These are phyloP conservation scores for Sisymbrium irio DNA, from an alignment of 345 rosid genomes.

Conservation along the genomic window DNA sequence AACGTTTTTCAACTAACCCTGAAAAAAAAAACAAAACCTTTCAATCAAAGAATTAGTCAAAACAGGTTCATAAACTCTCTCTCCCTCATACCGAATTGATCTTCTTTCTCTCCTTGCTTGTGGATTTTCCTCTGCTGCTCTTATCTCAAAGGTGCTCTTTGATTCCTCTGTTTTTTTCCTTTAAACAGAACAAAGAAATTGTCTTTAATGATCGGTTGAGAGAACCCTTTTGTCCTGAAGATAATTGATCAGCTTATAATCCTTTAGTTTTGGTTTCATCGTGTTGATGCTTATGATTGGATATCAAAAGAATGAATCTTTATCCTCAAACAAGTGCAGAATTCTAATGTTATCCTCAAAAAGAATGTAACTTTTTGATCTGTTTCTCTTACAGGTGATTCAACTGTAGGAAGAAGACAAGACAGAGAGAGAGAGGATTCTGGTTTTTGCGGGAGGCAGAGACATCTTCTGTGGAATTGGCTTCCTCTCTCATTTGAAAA, in stretches of 20 bases:
- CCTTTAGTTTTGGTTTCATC: background rate
- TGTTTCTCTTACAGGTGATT: slow-evolving; percentile 23
- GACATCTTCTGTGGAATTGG: slow-evolving; percentile 26
- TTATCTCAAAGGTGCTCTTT: slow-evolving; percentile 19
- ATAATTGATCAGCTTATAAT: slow-evolving; percentile 13
- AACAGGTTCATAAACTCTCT: background rate
- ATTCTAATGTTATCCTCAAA: too few relatives aligned
- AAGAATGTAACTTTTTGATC: background rate
- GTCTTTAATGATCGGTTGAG: background rate
- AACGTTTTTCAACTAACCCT: slow-evolving; percentile 7
- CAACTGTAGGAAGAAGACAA: slow-evolving; percentile 7
- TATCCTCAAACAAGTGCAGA: background rate
- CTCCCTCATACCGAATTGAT: background rate
- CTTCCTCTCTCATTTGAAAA: slow-evolving; percentile 29
- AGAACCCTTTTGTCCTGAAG: slow-evolving; percentile 6
- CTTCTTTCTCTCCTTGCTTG: background rate
- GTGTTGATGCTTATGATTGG: background rate
- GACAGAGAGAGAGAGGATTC: slow-evolving; percentile 47
- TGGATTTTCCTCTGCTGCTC: slow-evolving; percentile 2
- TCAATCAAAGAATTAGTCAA: slow-evolving; percentile 27
- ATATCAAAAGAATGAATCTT: background rate
- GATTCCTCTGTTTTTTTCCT: slow-evolving; percentile 20
- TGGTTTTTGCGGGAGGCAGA: slow-evolving; percentile 35
- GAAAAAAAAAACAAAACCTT: background rate
- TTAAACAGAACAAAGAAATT: background rate